Evolutionary conservation across 805 yeast species (phyloP).

Genomic region (Candida bentonensis): DNA sequence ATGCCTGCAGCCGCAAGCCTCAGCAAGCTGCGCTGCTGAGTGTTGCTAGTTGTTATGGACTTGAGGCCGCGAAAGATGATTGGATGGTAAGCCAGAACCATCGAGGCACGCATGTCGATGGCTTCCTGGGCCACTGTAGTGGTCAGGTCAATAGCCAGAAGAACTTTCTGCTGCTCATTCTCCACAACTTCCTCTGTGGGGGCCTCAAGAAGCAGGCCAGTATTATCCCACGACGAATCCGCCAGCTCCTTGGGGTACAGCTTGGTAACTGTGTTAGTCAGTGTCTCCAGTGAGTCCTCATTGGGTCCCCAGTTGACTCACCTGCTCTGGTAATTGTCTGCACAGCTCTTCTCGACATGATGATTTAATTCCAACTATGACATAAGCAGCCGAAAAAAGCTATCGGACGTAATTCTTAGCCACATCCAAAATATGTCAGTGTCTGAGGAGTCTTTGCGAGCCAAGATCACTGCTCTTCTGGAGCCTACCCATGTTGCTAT

Average conservation of each 20-base stretch:
- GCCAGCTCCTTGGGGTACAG: conserved; percentile 74
- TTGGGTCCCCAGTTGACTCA: conserved; percentile 3
- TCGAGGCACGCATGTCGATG: conserved; percentile 32
- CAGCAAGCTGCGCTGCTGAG: conserved; percentile 71
- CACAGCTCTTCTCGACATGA: conserved; percentile 31
- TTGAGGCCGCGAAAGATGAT: conserved; percentile 85
- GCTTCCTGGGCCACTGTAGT: conserved; percentile 80
- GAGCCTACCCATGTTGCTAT: conserved; percentile 55
- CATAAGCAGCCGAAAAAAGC: too few relatives aligned
- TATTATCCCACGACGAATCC: conserved; percentile 87
- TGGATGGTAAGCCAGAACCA: conserved; percentile 85
- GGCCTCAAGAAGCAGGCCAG: conserved; percentile 77
- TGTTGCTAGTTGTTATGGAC: conserved; percentile 46
- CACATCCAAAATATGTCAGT: conserved; percentile 5
- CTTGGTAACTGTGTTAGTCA: conserved; percentile 8
- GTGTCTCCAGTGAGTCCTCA: neutral
- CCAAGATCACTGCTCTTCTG: conserved; percentile 40
- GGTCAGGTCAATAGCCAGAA: conserved; percentile 79
- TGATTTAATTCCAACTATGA: neutral
- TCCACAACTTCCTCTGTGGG: conserved; percentile 14
- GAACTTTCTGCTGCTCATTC: conserved; percentile 22
- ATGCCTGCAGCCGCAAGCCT: conserved; percentile 62
- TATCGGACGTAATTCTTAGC: neutral
- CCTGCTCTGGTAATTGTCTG: conserved; percentile 11
- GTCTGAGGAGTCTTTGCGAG: conserved; percentile 26